These are phyloP conservation scores for Didymella arachidicola DNA, from an alignment of 2,329 filamentous ascomycete species.

Conservation along the genomic window DNA sequence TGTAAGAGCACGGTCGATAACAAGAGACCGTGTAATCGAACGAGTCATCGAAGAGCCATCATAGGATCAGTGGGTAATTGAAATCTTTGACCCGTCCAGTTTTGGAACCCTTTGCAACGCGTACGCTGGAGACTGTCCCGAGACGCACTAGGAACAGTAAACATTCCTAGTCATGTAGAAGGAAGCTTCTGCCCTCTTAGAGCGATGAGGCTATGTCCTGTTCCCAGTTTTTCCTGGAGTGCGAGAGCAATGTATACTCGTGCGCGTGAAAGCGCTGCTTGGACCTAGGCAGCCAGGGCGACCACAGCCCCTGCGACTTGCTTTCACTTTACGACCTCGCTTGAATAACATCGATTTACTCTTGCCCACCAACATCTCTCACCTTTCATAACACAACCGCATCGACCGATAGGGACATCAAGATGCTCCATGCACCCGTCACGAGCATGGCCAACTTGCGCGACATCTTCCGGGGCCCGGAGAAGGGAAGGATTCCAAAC, in stretches of 20 bases:
- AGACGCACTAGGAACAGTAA: no score
- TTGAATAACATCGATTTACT: background rate
- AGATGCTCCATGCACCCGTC: background rate
- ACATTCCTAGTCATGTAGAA: no score
- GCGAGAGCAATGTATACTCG: no score
- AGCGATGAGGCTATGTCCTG: background rate
- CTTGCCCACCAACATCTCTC: background rate
- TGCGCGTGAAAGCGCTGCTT: background rate
- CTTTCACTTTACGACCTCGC: background rate
- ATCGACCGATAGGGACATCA: background rate
- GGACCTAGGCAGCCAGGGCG: background rate
- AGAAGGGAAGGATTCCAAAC: constrained; percentile 26
- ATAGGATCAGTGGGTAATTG: no score
- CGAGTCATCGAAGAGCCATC: background rate
- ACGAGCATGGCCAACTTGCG: constrained; percentile 22
- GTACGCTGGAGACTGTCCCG: no score
- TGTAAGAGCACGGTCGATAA: no score
- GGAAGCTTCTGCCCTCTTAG: no score
- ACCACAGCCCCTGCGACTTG: background rate
- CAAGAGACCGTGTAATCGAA: no score
- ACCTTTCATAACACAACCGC: no score
- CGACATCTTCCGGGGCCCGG: constrained; percentile 24
- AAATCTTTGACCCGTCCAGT: no score
- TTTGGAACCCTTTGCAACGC: no score
- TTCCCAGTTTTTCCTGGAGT: no score